Evolutionary conservation across 352 stramenopile species (phyloP).

Genomic region (Elongisporangium anandrum): DNA sequence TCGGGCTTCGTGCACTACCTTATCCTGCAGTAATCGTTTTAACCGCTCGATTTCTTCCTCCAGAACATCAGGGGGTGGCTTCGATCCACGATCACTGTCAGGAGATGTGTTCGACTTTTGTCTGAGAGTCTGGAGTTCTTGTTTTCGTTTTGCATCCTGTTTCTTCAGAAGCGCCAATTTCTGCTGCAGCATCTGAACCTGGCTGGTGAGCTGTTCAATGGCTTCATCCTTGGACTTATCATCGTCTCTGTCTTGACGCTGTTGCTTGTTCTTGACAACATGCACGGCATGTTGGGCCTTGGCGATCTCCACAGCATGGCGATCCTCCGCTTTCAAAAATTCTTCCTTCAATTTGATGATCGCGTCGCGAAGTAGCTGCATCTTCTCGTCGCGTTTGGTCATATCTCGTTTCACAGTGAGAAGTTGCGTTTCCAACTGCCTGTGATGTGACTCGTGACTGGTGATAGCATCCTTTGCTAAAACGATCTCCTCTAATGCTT

Average conservation of each 20-base stretch:
- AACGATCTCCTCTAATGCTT: conserved; percentile 82
- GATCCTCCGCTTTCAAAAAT: conserved; percentile 83
- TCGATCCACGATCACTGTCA: conserved; percentile 15
- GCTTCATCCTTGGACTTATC: conserved; percentile 36
- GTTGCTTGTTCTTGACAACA: conserved; percentile 29
- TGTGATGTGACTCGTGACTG: conserved; percentile 28
- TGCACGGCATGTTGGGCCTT: conserved; percentile 48
- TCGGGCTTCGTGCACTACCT: conserved; percentile 38
- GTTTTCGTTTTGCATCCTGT: conserved; percentile 14
- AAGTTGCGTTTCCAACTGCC: conserved; percentile 47
- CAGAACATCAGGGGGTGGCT: conserved; percentile 11
- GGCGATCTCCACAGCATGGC: conserved; percentile 63
- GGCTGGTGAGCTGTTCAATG: conserved; percentile 40
- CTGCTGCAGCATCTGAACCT: conserved; percentile 63
- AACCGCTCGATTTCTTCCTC: conserved; percentile 49
- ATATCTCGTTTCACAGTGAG: conserved; percentile 33
- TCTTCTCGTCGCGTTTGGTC: conserved; percentile 51
- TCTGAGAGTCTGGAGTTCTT: conserved; percentile 16
- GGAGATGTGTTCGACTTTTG: conserved; percentile 10
- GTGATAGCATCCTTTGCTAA: conserved; percentile 38
- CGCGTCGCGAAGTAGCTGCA: conserved; percentile 64
- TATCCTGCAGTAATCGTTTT: conserved; percentile 53
- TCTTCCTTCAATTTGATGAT: conserved; percentile 88
- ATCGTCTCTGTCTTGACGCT: conserved; percentile 32
- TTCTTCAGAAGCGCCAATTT: conserved; percentile 43